These are phyloP conservation scores for Primulina eburnea DNA, from an alignment of 257 asterid species.

Conservation along the genomic window DNA sequence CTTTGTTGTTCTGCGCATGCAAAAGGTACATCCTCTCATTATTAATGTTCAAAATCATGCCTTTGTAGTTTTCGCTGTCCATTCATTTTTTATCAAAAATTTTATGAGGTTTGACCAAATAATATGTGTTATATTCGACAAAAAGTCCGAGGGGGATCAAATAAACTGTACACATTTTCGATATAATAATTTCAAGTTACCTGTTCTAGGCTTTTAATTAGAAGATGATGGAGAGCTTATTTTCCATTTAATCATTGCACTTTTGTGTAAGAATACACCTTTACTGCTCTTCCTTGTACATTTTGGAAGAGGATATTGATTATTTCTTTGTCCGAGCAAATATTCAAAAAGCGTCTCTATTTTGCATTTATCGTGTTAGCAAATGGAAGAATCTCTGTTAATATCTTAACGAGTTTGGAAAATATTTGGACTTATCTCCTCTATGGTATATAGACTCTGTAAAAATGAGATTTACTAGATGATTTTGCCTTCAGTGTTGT, in stretches of 20 bases:
- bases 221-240: not conserved
- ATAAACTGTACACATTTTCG: not conserved
- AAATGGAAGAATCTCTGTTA: not conserved
- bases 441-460: not conserved
- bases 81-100: not conserved
- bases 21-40: slow-evolving; percentile 60
- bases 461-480: slow-evolving; percentile 10
- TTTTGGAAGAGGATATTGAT: not conserved
- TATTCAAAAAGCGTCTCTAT: not conserved
- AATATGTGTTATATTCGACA: not conserved
- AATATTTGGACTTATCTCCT: slow-evolving; percentile 7
- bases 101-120: not conserved
- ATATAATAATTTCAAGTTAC: not conserved
- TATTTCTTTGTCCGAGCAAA: too few species aligned
- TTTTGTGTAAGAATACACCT: not conserved
- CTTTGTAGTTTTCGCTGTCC: slow-evolving; percentile 2
- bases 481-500: slow-evolving; percentile 5
- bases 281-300: slow-evolving; percentile 5
- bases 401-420: not conserved
- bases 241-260: slow-evolving; percentile 2
- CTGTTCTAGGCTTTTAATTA: not conserved
- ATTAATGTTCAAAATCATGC: slow-evolving; percentile 17
- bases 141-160: not conserved
- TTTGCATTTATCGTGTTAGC: slow-evolving; percentile 11
- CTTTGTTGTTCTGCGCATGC: slow-evolving; percentile 85